Conservation (phyloP, 306 rosid genomes). For the Spatholobus suberectus region DNA sequence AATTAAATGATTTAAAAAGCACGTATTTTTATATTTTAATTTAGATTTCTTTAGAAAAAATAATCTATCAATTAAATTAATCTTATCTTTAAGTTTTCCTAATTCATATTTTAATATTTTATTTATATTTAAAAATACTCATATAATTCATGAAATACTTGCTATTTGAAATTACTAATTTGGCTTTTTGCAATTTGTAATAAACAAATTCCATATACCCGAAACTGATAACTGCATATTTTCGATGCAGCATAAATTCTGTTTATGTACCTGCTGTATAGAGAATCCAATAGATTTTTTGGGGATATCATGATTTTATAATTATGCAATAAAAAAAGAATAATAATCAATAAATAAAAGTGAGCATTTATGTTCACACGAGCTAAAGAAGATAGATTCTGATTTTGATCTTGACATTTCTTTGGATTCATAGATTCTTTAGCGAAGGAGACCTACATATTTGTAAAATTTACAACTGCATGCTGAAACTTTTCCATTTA, state of each 20-base stretch:
- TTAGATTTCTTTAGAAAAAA: neutral
- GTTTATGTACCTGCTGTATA: slow-evolving; percentile 35
- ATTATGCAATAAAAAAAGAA: slow-evolving; percentile 37
- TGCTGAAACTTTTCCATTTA: too few species aligned
- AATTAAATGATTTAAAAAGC: neutral
- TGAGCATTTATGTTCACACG: slow-evolving; percentile 61
- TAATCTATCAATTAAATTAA: neutral
- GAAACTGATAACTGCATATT: slow-evolving; percentile 36
- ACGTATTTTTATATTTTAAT: neutral
- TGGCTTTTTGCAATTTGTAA: neutral
- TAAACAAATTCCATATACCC: neutral
- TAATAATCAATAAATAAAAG: slow-evolving; percentile 37
- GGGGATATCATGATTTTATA: slow-evolving; percentile 24
- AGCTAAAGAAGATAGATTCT: slow-evolving; percentile 64
- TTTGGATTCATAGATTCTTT: slow-evolving; percentile 57
- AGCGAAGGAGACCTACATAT: slow-evolving; percentile 50
- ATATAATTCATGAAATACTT: neutral
- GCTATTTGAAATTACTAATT: neutral
- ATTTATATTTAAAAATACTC: neutral
- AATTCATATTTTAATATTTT: neutral
- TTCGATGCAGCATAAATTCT: slow-evolving; percentile 17
- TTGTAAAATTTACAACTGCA: slow-evolving; percentile 36
- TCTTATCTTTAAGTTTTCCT: neutral
- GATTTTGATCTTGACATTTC: slow-evolving; percentile 58
- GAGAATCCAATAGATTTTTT: slow-evolving; percentile 24